Evolutionary conservation across 768 basidiomycete genomes (phyloP), one percentile per base, ranked within the genome.

Genomic region (Termitomyces sp.): DNA sequence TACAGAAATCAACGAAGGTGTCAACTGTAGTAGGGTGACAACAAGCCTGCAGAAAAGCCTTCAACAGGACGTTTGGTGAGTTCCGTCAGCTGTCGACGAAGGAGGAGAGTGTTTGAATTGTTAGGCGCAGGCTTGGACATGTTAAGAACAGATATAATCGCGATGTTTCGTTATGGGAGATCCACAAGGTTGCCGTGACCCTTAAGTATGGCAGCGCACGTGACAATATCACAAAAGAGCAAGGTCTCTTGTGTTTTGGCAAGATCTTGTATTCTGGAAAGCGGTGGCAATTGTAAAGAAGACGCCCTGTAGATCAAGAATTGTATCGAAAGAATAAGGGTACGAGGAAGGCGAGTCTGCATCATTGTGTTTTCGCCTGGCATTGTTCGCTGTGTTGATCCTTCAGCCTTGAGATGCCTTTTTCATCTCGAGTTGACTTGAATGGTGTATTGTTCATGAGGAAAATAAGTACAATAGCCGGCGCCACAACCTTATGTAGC

Each of bases 51-150:
- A 35, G 93, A 95, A 76, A 99, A 98, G 7, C 96, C 96, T 67
- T 97, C 91, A 5, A 98, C 93, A 2, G 96, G 96, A 49, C 78
- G 84, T 73, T 98, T 98, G 33, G 87, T 91, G 60, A 99, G 83
- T 67, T 97, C 96, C 11, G 76, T 69, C 37, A 93, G 80, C 71
- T 93, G 90, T 35, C 91, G 80, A 41, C 88, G 83, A 21, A 93
- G 84, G 40, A 92, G 80, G 15, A 92, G 78, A 21, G 78, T 78
- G 62, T 82, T 82, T 23, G 76, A 78, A 17, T 30, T 50, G 50
- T 12, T 51, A n/a, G 50, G 28, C 15, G 50, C 50, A 40, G 77
- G 67, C 64, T 76, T 81, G 41, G 80, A 78, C 80, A 80, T 80
- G 54, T 48, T 58, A 37, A 41, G 54, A 30, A 46, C 45, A 53